Percentiles rank a stretch among this genome's conserved stretches.
These are phyloP conservation scores for Isochrysis galbana DNA, from an alignment of 78 protist genomes.

Conservation along the genomic window DNA sequence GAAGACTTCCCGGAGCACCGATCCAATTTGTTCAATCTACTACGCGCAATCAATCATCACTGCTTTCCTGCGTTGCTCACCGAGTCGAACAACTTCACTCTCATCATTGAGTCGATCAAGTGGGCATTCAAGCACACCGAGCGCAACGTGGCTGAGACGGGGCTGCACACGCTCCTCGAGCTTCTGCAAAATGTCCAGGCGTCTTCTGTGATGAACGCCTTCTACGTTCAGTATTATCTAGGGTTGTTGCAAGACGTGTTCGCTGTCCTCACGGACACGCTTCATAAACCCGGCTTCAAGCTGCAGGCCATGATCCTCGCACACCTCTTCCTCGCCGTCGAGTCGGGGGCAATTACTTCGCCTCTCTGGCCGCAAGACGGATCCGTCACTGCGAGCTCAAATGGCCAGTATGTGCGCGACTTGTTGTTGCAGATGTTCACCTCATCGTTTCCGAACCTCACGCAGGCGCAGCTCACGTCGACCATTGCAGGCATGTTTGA, in stretches of 20 bases:
- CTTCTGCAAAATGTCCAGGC: conserved; percentile 39
- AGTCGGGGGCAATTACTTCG: background rate
- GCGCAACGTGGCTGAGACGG: conserved; percentile 84
- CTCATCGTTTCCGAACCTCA: background rate
- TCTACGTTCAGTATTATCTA: conserved; percentile 50
- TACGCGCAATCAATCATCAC: conserved; percentile 80
- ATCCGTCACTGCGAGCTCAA: background rate
- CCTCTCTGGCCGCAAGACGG: background rate
- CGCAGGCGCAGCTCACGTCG: background rate
- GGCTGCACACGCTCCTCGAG: conserved; percentile 67
- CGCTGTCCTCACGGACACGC: conserved; percentile 75
- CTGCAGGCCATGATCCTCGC: conserved; percentile 19
- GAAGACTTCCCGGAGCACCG: conserved; percentile 93
- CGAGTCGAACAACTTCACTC: conserved; percentile 56
- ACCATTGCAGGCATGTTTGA: conserved; percentile 3
- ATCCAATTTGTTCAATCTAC: conserved; percentile 78
- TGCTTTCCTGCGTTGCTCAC: conserved; percentile 71
- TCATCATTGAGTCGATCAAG: conserved; percentile 82
- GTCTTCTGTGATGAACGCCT: background rate
- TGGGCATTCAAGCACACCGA: conserved; percentile 95
- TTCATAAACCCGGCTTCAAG: conserved; percentile 68
- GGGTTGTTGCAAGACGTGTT: conserved; percentile 70
- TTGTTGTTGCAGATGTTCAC: background rate
- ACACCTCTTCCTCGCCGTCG: conserved; percentile 23
- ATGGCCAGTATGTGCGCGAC: background rate